Conservation (phyloP, 768 basidiomycete genomes). For the Mycena belliarum region DNA sequence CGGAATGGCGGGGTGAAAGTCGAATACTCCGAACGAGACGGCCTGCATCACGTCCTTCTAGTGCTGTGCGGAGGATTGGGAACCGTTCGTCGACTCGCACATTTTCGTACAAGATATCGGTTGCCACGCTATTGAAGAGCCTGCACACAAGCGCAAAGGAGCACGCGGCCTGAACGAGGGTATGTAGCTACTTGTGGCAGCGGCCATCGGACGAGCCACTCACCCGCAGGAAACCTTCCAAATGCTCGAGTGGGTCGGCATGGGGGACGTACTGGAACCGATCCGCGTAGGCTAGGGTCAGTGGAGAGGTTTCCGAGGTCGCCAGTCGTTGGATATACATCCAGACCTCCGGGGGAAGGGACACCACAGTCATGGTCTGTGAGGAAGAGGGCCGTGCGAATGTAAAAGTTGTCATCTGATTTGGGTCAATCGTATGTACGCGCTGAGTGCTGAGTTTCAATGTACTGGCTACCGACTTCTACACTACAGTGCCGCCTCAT, state of each 20-base stretch:
- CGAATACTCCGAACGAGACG: conserved; percentile 4
- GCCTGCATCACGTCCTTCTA: neutral
- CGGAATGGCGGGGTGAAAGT: neutral
- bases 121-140: conserved; percentile 7
- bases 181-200: neutral
- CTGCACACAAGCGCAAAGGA: conserved; percentile 10
- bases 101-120: conserved; percentile 14
- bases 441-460: too few relatives aligned
- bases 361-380: too few relatives aligned
- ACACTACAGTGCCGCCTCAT: conserved; percentile 27
- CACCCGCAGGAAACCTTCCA: conserved; percentile 4
- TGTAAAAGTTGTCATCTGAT: too few relatives aligned
- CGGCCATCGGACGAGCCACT: neutral
- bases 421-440: too few relatives aligned
- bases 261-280: neutral
- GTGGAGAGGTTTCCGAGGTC: conserved; percentile 3
- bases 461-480: too few relatives aligned
- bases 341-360: conserved; percentile 15
- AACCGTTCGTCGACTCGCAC: conserved; percentile 1
- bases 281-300: neutral
- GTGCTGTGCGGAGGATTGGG: neutral
- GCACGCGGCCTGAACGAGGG: neutral
- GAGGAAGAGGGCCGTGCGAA: too few relatives aligned
- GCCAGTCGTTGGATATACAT: conserved; percentile 14
- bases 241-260: conserved; percentile 2